Evolutionary conservation across 139 green algal genomes (phyloP), one percentile per base, ranked within the genome.

Genomic region (Prasinococcaceae sp.): DNA sequence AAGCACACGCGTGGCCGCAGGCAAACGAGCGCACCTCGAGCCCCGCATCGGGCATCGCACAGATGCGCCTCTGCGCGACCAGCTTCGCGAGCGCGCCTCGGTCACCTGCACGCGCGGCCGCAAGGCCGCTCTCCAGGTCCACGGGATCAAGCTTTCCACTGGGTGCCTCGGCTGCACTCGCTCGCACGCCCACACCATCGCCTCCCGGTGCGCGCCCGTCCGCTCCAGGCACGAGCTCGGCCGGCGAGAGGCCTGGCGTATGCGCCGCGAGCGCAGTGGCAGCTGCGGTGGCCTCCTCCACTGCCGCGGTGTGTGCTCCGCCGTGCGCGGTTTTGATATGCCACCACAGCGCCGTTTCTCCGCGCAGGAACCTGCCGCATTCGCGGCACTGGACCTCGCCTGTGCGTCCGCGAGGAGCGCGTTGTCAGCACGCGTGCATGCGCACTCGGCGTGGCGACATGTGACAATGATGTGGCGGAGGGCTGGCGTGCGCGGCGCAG

Each of bases 291-390:
- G 43, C 47, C 16, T n/a, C 47, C 28, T 55, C 30, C 2, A 55
- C 29, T 19, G 47, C 47, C 1, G 25, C 27, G 1, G 27, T 3
- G 28, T 55, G 47, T 8, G 20, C 12, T 3, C 29, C 20, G 12
- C 17, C 35, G 47, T 65, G 57, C 35, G 45, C 52, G 22, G 43
- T 58, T 12, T 57, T 50, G 19, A 39, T 41, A 41, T 65, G 57
- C 47, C 47, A 58, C 47, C 36, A 41, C 24, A 65, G 47, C 8
- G 29, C 57, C 9, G 47, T 30, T 24, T 65, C 57, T 6, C 47
- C 57, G 3, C 26, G 26, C 24, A 47, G 47, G 47, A 65, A 65
- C 30, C 39, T 38, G 25, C 46, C 57, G 47, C 57, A 65, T 26
- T 38, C 23, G 9, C 36, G 29, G 49, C 57, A 65, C 19, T 30